Percentiles rank a stretch among this genome's conserved stretches.
These are phyloP conservation scores for Leucosporidium scottii DNA, from an alignment of 768 basidiomycete genomes.

Conservation along the genomic window DNA sequence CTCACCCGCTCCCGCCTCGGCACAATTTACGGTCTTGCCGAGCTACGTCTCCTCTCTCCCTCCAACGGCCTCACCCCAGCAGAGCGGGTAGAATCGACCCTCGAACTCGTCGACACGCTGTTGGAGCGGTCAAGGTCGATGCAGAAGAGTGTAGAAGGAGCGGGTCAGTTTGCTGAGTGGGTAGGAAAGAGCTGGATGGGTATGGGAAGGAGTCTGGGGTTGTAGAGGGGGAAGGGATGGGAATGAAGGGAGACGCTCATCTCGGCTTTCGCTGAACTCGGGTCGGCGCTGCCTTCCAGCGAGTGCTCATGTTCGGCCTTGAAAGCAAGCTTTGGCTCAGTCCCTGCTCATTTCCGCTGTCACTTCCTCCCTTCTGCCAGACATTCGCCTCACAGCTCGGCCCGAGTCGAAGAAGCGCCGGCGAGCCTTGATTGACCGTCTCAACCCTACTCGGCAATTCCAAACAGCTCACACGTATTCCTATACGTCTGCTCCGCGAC, in stretches of 20 bases:
- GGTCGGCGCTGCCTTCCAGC: no score
- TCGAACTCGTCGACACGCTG: conserved; percentile 7
- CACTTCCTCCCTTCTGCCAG: no score
- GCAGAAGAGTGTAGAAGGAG: neutral
- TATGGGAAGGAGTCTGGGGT: conserved; percentile 3
- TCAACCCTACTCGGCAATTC: neutral
- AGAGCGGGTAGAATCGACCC: neutral
- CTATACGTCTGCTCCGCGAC: conserved; percentile 55
- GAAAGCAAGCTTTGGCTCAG: no score
- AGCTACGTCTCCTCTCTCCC: neutral
- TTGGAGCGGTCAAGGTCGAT: neutral
- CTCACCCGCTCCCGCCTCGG: conserved; percentile 21
- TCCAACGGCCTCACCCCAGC: neutral
- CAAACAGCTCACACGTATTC: conserved; percentile 48
- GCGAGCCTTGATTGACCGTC: no score
- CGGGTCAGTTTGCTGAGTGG: conserved; percentile 11
- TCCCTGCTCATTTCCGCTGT: no score
- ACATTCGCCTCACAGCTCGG: no score
- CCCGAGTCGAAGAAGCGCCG: no score
- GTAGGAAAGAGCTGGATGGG: conserved; percentile 25
- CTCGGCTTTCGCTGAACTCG: no score
- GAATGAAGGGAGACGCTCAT: neutral
- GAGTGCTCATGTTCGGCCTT: no score
- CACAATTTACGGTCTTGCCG: conserved; percentile 19
- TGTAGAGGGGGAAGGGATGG: neutral